Conservation (phyloP, 2,329 filamentous ascomycete genomes). For the Phyllosticta citriasiana region DNA sequence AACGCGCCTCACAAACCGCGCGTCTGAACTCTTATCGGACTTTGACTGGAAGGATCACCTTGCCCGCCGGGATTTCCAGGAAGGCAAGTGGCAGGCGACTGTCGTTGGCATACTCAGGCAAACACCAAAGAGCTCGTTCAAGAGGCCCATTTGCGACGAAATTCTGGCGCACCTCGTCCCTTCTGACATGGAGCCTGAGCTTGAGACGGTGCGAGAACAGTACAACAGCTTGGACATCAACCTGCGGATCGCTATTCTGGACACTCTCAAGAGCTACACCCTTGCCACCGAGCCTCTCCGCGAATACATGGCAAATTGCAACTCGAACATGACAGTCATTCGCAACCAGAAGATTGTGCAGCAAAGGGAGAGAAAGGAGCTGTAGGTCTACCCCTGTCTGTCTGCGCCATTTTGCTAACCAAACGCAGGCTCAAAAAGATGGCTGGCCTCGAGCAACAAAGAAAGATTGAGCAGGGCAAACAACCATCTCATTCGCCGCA, state of each 20-base stretch:
- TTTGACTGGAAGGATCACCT: slow-evolving; percentile 82
- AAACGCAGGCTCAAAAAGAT: slow-evolving; percentile 58
- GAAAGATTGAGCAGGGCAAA: slow-evolving; percentile 63
- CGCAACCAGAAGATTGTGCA: slow-evolving; percentile 93
- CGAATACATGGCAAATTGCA: slow-evolving; percentile 83
- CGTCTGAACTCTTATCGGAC: slow-evolving; percentile 62
- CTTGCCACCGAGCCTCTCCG: slow-evolving; percentile 79
- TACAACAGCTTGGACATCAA: slow-evolving; percentile 77
- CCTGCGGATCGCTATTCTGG: slow-evolving; percentile 65
- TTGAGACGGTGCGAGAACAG: slow-evolving; percentile 60
- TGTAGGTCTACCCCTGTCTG: slow-evolving; percentile 33
- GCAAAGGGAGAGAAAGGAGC: slow-evolving; percentile 63
- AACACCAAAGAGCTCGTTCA: slow-evolving; percentile 63
- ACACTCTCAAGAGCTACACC: slow-evolving; percentile 78
- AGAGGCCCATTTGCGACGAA: slow-evolving; percentile 64
- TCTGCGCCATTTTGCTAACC: background rate
- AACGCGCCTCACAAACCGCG: slow-evolving; percentile 40
- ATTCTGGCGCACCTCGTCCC: slow-evolving; percentile 76
- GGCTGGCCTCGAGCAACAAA: slow-evolving; percentile 59
- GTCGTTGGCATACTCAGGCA: slow-evolving; percentile 80
- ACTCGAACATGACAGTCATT: slow-evolving; percentile 86
- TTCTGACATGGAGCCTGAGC: slow-evolving; percentile 60
- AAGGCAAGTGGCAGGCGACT: slow-evolving; percentile 87
- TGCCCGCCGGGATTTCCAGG: slow-evolving; percentile 70
- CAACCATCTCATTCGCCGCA: slow-evolving; percentile 54